A percentile compares a stretch with the other conserved stretches of the same genome.
These are phyloP conservation scores for Epipyxis sp. DNA, from an alignment of 108 stramenopile genomes.

Conservation along the genomic window DNA sequence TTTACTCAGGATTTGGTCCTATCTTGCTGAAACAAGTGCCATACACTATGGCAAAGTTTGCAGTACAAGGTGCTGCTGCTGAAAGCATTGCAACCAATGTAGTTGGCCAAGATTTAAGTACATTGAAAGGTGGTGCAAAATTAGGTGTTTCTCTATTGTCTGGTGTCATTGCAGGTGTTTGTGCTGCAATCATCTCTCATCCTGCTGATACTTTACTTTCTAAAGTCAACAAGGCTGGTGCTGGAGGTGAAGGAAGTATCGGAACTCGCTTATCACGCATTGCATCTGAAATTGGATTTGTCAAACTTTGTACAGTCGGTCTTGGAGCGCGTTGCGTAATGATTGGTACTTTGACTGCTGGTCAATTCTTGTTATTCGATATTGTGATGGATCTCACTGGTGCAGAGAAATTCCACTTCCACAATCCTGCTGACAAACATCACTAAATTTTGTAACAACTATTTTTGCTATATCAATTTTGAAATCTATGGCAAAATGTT, in stretches of 20 bases:
- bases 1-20: conserved; percentile 91
- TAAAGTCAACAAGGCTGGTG: conserved; percentile 94
- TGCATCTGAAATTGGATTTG: conserved; percentile 85
- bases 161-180: conserved; percentile 95
- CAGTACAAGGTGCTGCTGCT: conserved; percentile 88
- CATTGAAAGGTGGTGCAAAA: conserved; percentile 58
- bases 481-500: no score
- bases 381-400: conserved; percentile 90
- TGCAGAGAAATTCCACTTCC: conserved; percentile 95
- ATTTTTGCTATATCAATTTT: no score
- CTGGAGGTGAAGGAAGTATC: conserved; percentile 88
- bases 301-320: conserved; percentile 91
- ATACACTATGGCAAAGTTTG: conserved; percentile 99
- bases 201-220: conserved; percentile 97
- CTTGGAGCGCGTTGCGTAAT: conserved; percentile 93
- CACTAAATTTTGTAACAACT: no score
- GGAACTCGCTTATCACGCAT: conserved; percentile 79
- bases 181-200: conserved; percentile 96
- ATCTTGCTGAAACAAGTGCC: conserved; percentile 97
- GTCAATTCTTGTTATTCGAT: conserved; percentile 99
- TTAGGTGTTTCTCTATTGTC: conserved; percentile 76
- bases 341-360: conserved; percentile 97
- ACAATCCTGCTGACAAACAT: conserved; percentile 60
- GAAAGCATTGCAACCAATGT: conserved; percentile 77
- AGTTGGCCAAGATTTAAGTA: conserved; percentile 66